phyloP scores from a whole-genome alignment of 352 stramenopile genomes.

The Phytophthora tubulina region DNA sequence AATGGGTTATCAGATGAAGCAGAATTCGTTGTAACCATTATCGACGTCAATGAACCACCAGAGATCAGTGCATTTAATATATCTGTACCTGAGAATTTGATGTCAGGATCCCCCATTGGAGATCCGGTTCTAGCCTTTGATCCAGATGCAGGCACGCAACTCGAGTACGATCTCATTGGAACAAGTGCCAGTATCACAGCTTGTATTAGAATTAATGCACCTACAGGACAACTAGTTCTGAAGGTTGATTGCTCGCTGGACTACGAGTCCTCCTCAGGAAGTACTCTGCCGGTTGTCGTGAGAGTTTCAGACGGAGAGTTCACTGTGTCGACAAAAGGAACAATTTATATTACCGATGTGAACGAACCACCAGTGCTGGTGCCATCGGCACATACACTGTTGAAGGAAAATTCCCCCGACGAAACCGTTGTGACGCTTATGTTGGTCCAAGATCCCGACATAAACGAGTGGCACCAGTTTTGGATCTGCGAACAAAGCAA shows the following conservation, averaged over 20 bases:
- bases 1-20: conserved; percentile 19
- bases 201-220: conserved; percentile 29
- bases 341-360: conserved; percentile 47
- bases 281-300: conserved; percentile 37
- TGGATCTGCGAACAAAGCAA: conserved; percentile 60
- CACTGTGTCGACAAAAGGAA: conserved; percentile 16
- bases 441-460: conserved; percentile 49
- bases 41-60: conserved; percentile 41
- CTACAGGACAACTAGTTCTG: conserved; percentile 28
- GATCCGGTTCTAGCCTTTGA: conserved; percentile 27
- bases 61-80: conserved; percentile 24
- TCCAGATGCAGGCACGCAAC: conserved; percentile 9
- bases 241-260: conserved; percentile 32
- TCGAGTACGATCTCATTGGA: conserved; percentile 27
- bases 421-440: conserved; percentile 35
- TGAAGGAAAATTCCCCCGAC: conserved; percentile 30
- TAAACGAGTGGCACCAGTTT: conserved; percentile 47
- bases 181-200: conserved; percentile 11
- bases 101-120: conserved; percentile 29
- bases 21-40: conserved; percentile 21
- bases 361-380: conserved; percentile 50
- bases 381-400: background rate
- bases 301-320: conserved; percentile 53
- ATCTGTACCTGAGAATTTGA: conserved; percentile 26
- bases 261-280: conserved; percentile 30